These are phyloP conservation scores for Gyromitra esculenta DNA, from an alignment of 2,329 filamentous ascomycete species.

Conservation along the genomic window DNA sequence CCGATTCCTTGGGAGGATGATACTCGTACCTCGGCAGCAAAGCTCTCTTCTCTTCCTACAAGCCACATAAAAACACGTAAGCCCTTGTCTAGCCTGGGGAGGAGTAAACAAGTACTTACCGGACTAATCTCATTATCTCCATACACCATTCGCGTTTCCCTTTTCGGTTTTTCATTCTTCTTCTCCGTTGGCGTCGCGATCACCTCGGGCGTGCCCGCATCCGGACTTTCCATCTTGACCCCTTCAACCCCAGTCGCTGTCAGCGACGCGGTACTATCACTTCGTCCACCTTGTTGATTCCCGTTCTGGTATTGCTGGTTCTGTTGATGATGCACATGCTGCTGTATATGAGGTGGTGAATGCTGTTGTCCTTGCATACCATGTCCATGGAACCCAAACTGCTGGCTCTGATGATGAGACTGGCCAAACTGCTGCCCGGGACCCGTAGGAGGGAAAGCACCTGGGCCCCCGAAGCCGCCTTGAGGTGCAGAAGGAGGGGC, in stretches of 20 bases:
- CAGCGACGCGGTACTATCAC: conserved; percentile 30
- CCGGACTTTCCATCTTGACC: conserved; percentile 49
- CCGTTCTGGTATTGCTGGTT: conserved; percentile 41
- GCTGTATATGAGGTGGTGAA: conserved; percentile 7
- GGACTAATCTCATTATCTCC: conserved; percentile 57
- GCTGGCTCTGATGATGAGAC: conserved; percentile 32
- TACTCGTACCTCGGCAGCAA: conserved; percentile 54
- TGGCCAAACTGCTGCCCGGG: conserved; percentile 46
- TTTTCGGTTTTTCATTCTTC: conserved; percentile 56
- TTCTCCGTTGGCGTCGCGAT: conserved; percentile 40
- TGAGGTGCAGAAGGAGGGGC: conserved; percentile 51
- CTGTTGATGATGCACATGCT: conserved; percentile 39
- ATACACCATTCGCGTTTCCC: conserved; percentile 57
- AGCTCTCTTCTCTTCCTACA: conserved; percentile 50
- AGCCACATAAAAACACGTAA: conserved; percentile 13
- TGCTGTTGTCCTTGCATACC: conserved; percentile 29
- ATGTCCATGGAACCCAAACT: conserved; percentile 34
- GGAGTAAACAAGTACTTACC: conserved; percentile 50
- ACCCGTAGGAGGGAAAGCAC: conserved; percentile 50
- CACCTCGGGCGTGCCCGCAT: conserved; percentile 39
- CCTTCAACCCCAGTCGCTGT: conserved; percentile 54
- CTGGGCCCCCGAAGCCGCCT: conserved; percentile 48
- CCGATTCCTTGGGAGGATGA: conserved; percentile 50
- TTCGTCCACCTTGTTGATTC: conserved; percentile 44
- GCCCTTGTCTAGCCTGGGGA: background rate